Conservation (phyloP, 2,329 filamentous ascomycete species). For the Xylariaceae sp. region DNA sequence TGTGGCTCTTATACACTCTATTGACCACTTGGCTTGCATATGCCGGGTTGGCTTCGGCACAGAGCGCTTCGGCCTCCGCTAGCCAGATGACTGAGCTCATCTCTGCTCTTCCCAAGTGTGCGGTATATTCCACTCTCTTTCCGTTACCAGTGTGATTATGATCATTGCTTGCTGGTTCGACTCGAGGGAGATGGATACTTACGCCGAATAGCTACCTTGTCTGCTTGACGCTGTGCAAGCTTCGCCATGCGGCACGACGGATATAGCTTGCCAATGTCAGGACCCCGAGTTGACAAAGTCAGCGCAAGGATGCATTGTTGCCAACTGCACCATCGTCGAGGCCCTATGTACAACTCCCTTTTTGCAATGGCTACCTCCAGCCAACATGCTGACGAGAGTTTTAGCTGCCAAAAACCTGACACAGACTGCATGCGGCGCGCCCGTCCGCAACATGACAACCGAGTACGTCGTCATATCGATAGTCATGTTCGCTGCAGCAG, state of each 20-base stretch:
- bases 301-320: constrained; percentile 5
- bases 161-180: background rate
- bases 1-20: too few relatives aligned
- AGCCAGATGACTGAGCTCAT: constrained; percentile 1
- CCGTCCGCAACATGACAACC: constrained; percentile 7
- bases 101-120: constrained; percentile 2
- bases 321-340: constrained; percentile 5
- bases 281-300: constrained; percentile 1
- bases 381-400: background rate
- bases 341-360: background rate
- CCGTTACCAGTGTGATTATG: background rate
- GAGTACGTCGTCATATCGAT: constrained; percentile 8
- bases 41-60: background rate
- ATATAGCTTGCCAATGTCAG: constrained; percentile 8
- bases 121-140: constrained; percentile 1
- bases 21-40: too few relatives aligned
- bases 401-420: constrained; percentile 12
- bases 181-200: background rate
- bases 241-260: constrained; percentile 6
- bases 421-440: constrained; percentile 10
- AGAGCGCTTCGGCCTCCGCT: constrained; percentile 1
- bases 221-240: constrained; percentile 4
- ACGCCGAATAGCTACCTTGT: constrained; percentile 5
- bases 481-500: constrained; percentile 6
- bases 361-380: background rate